Evolutionary conservation across 805 yeast genomes (phyloP).

Genomic region (Pichia californica): DNA sequence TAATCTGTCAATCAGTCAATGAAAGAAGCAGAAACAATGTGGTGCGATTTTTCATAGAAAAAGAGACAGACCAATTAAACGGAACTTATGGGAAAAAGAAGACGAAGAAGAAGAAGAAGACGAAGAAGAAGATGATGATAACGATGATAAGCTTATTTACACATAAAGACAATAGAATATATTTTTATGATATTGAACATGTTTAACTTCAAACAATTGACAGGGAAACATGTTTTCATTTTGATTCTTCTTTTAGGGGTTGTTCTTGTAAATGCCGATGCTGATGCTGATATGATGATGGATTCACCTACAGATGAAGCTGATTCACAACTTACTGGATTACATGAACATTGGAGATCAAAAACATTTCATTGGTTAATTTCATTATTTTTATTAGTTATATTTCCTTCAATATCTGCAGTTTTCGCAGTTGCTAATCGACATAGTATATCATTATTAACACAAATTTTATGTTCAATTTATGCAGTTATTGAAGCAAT

Average conservation of each 20-base stretch:
- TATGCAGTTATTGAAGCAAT: constrained; percentile 54
- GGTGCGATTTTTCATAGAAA: too few species aligned
- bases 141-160: too few species aligned
- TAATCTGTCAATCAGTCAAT: too few species aligned
- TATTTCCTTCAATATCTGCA: constrained; percentile 53
- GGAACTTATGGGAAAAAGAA: neutral
- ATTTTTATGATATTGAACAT: too few species aligned
- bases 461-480: constrained; percentile 41
- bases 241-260: neutral
- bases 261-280: neutral
- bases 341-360: constrained; percentile 26
- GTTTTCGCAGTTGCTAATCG: constrained; percentile 50
- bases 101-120: neutral
- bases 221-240: neutral
- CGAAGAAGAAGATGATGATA: neutral
- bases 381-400: constrained; percentile 31
- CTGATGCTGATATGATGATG: constrained; percentile 19
- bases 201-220: neutral
- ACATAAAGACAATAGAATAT: too few species aligned
- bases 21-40: too few species aligned
- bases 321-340: constrained; percentile 9
- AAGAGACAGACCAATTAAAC: too few species aligned
- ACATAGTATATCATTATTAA: constrained; percentile 35
- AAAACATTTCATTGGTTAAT: constrained; percentile 36
- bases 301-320: constrained; percentile 17